Evolutionary conservation across 306 rosid species (phyloP).

Genomic region (Prunus padus): DNA sequence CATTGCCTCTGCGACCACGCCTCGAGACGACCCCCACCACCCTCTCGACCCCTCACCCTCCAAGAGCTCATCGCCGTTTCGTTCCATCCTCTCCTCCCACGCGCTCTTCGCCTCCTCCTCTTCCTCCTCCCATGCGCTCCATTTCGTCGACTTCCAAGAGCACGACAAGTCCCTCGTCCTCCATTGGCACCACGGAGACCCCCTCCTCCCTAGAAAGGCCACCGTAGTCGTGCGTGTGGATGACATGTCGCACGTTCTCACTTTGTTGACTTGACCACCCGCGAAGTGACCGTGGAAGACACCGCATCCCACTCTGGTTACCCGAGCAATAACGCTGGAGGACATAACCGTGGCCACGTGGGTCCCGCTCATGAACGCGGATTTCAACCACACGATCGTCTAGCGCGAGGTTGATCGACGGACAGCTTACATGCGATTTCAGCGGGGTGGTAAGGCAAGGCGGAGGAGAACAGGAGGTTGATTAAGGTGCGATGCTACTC

Average conservation of each 20-base stretch:
- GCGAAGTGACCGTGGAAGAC: slow-evolving; percentile 24
- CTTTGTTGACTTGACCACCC: slow-evolving; percentile 45
- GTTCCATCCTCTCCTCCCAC: slow-evolving; percentile 48
- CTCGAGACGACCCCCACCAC: slow-evolving; percentile 61
- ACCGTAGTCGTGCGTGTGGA: slow-evolving; percentile 44
- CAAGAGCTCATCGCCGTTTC: slow-evolving; percentile 53
- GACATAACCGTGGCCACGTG: slow-evolving; percentile 48
- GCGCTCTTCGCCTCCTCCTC: slow-evolving; percentile 43
- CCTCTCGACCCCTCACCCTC: slow-evolving; percentile 79
- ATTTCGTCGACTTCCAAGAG: slow-evolving; percentile 62
- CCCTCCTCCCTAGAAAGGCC: slow-evolving; percentile 54
- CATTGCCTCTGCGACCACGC: slow-evolving; percentile 31
- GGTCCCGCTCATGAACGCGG: slow-evolving; percentile 42
- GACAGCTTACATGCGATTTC: slow-evolving; percentile 65
- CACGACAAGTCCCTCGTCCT: slow-evolving; percentile 59
- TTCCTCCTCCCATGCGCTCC: slow-evolving; percentile 37
- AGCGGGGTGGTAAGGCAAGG: slow-evolving; percentile 70
- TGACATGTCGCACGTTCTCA: slow-evolving; percentile 40
- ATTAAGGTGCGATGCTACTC: slow-evolving; percentile 82
- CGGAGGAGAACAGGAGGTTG: slow-evolving; percentile 53
- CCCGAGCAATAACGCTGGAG: slow-evolving; percentile 61
- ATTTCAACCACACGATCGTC: slow-evolving; percentile 59
- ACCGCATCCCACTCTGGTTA: slow-evolving; percentile 43
- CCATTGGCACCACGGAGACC: slow-evolving; percentile 52
- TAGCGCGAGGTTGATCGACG: slow-evolving; percentile 54